Percentiles rank a stretch among this genome's conserved stretches.
Conservation (phyloP, 306 rosid genomes). For the Gastrolobium bilobum region DNA sequence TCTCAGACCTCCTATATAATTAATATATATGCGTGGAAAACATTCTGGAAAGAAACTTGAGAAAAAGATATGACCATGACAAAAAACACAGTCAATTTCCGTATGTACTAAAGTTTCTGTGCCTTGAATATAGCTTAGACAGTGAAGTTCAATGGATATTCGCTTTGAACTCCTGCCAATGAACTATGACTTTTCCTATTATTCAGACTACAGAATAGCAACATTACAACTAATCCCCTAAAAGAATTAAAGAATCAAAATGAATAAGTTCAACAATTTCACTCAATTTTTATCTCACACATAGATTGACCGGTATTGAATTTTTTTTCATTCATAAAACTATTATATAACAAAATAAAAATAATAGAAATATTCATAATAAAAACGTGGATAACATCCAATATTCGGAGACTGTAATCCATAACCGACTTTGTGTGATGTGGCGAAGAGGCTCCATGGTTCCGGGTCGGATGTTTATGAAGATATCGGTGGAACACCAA, state of each 20-base stretch:
- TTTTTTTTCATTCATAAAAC: too few relatives aligned
- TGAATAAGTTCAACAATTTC: slow-evolving; percentile 3
- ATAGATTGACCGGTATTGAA: slow-evolving; percentile 38
- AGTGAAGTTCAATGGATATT: slow-evolving; percentile 16
- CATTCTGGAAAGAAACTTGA: slow-evolving; percentile 10
- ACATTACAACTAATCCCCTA: slow-evolving; percentile 27
- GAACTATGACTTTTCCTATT: slow-evolving; percentile 12
- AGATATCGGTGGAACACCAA: too few relatives aligned
- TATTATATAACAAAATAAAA: too few relatives aligned
- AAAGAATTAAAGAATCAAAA: slow-evolving; percentile 13
- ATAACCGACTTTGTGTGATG: too few relatives aligned
- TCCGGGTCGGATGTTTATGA: too few relatives aligned
- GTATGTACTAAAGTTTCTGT: neutral
- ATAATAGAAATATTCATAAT: too few relatives aligned
- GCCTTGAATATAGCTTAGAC: neutral
- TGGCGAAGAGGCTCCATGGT: too few relatives aligned
- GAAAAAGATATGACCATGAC: neutral
- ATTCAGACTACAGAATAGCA: slow-evolving; percentile 32
- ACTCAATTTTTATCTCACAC: slow-evolving; percentile 46
- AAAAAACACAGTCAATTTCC: neutral
- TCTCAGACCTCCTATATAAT: too few relatives aligned
- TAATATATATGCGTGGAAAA: too few relatives aligned
- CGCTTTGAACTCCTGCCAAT: slow-evolving; percentile 18
- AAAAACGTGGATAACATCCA: too few relatives aligned
- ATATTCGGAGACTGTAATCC: too few relatives aligned